phyloP scores from a whole-genome alignment of 176 grass and related monocot genomes.

The Raddia distichophylla region DNA sequence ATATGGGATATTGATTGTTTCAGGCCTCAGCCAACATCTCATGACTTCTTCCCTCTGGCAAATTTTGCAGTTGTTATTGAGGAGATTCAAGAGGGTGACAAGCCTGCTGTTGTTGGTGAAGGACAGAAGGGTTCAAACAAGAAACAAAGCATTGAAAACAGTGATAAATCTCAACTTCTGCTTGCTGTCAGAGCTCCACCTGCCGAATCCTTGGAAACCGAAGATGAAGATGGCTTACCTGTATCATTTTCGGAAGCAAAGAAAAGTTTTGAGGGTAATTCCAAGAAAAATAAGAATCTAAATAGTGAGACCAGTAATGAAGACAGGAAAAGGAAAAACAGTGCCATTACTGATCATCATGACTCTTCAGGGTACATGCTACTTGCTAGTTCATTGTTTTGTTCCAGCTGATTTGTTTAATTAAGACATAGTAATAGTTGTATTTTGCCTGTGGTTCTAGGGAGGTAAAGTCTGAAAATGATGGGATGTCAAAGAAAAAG shows the following conservation, averaged over 20 bases:
- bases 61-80: constrained; percentile 85
- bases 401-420: constrained; percentile 8
- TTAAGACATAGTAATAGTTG: neutral
- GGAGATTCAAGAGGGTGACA: constrained; percentile 87
- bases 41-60: constrained; percentile 21
- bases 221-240: constrained; percentile 98
- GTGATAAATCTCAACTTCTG: constrained; percentile 52
- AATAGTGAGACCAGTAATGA: constrained; percentile 39
- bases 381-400: constrained; percentile 18
- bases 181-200: constrained; percentile 49
- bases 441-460: constrained; percentile 7
- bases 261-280: constrained; percentile 42
- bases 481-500: constrained; percentile 56
- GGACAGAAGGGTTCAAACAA: constrained; percentile 62
- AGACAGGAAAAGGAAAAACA: constrained; percentile 77
- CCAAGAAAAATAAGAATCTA: constrained; percentile 15
- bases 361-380: constrained; percentile 56
- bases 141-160: constrained; percentile 52
- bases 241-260: constrained; percentile 53
- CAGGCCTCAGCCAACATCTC: neutral
- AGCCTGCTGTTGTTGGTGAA: constrained; percentile 45
- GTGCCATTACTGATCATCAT: constrained; percentile 28
- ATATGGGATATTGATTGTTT: neutral
- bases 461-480: constrained; percentile 47
- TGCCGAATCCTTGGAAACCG: constrained; percentile 61